A percentile compares a stretch with the other conserved stretches of the same genome.
phyloP scores from a whole-genome alignment of 306 rosid genomes.

The Castanea crenata region DNA sequence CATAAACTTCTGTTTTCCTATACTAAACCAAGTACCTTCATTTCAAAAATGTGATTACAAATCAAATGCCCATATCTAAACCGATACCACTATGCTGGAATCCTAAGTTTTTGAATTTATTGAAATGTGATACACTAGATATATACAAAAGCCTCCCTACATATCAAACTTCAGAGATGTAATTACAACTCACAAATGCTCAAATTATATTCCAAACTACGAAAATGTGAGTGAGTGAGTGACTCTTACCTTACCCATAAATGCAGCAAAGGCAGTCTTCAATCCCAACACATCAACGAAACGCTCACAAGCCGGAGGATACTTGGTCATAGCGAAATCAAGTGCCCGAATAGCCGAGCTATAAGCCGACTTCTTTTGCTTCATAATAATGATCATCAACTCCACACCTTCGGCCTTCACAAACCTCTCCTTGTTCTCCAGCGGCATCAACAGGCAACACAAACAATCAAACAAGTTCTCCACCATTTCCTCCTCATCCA shows the following conservation, averaged over 20 bases:
- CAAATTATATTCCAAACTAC: no score
- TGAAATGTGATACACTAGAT: no score
- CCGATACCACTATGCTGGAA: no score
- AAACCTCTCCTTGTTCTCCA: slow-evolving; percentile 94
- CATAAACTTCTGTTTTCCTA: no score
- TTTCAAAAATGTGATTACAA: no score
- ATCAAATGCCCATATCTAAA: no score
- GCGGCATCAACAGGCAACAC: slow-evolving; percentile 90
- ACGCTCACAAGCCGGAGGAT: slow-evolving; percentile 93
- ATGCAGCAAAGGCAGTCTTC: slow-evolving; percentile 96
- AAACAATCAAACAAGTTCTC: slow-evolving; percentile 90
- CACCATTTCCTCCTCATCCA: slow-evolving; percentile 90
- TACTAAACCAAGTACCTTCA: no score
- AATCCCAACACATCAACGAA: slow-evolving; percentile 93
- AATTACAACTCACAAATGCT: no score
- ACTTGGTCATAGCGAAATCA: slow-evolving; percentile 94
- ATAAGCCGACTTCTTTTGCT: slow-evolving; percentile 94
- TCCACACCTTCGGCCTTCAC: slow-evolving; percentile 98
- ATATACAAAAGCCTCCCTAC: no score
- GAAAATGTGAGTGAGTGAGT: no score
- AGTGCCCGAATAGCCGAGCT: slow-evolving; percentile 93
- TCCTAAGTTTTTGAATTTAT: no score
- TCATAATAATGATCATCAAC: slow-evolving; percentile 90
- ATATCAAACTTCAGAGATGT: no score
- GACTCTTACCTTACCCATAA: slow-evolving; percentile 92